These are phyloP conservation scores for Bruguiera gymnorhiza DNA, from an alignment of 345 rosid species.

Conservation along the genomic window DNA sequence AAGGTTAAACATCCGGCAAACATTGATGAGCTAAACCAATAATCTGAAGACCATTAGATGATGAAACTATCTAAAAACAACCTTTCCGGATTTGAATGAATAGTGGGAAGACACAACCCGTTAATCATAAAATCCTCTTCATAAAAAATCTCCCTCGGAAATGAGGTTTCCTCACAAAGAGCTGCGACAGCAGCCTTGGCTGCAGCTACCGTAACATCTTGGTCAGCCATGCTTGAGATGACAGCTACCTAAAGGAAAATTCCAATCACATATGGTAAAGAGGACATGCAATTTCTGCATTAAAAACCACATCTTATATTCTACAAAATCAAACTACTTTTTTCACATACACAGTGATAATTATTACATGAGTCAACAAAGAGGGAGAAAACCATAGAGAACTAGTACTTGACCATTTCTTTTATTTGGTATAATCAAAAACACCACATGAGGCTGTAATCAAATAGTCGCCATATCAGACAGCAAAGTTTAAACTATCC, in stretches of 20 bases:
- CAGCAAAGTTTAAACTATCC: too few species aligned
- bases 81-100: constrained; percentile 38
- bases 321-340: background rate
- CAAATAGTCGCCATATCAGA: too few species aligned
- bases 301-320: background rate
- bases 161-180: constrained; percentile 70
- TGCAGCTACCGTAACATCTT: constrained; percentile 65
- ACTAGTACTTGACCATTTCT: too few species aligned
- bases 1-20: constrained; percentile 3
- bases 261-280: background rate
- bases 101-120: constrained; percentile 26
- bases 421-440: too few species aligned
- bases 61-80: constrained; percentile 17
- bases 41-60: background rate
- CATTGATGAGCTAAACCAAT: constrained; percentile 6
- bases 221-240: constrained; percentile 60
- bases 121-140: constrained; percentile 29
- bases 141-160: constrained; percentile 67
- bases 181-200: constrained; percentile 77
- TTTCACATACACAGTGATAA: background rate
- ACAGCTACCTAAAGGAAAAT: constrained; percentile 48
- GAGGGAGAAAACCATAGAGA: too few species aligned
- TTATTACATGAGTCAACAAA: too few species aligned
- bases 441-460: too few species aligned
- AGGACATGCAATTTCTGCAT: background rate